Base-by-base conservation (phyloP, 495 filamentous ascomycete genomes). In the Coniosporium apollinis region DNA sequence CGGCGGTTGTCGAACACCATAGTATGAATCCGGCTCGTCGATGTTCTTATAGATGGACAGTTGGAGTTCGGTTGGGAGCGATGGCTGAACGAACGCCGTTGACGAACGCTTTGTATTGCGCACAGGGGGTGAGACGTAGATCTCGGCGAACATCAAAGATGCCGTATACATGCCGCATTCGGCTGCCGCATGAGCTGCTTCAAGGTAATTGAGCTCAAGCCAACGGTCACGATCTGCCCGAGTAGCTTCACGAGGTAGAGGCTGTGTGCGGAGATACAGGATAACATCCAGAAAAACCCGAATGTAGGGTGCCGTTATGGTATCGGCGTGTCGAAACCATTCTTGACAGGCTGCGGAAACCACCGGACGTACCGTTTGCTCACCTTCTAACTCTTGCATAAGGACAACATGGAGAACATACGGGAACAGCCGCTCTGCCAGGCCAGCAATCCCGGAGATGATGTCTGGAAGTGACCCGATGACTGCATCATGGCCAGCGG, bases 1-100 rank as follows among this genome's bases (percentile, higher is more conserved):
- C 8, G 82, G 69, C 16, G 66, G 69, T 51, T 91, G 80, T 31
- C 78, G 68, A 15, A 96, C 74, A n/a, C 89, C 89, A 47, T 97
- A 96, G 52, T 86, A 96, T 13, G 86, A 73, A 50, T 97, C 89
- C 10, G 85, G 86, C 51, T 97, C 89, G 54, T 94, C 86, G 24
- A 96, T 77, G 38, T 82, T 81, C 53, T 77, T 76, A 51, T 83
- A 97, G 2, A 96, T 80, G 6, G 70, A 60, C 39, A 93, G 66
- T 5, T 94, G 53, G 13, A 89, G 61, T 6, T 79, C 69, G 8
- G 66, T 60, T 11, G 80, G 69, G 18, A 76, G 61, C 25, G 66
- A 56, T 43, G 64, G 72, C 4, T 34, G 21, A 22, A 61, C 47
- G 17, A 16, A 9, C 18, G 11, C 9, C 11, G 69, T 52, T 11